phyloP scores from a whole-genome alignment of 163 green algal genomes.

The Chloromonas sp. region DNA sequence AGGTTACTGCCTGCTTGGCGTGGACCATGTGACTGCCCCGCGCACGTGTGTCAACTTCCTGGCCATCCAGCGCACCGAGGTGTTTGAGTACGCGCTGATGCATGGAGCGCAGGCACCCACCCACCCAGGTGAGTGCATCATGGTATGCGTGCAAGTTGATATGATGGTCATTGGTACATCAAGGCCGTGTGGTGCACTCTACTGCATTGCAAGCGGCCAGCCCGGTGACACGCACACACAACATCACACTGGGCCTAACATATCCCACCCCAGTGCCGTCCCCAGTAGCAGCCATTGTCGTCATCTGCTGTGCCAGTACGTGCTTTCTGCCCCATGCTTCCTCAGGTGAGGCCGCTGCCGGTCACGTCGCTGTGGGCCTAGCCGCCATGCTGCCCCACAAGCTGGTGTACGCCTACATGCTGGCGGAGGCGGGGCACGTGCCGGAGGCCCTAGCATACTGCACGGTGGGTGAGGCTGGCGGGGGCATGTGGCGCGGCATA shows the following conservation, averaged over 20 bases:
- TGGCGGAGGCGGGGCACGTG: constrained; percentile 50
- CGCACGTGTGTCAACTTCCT: not conserved
- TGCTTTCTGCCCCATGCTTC: too few relatives aligned
- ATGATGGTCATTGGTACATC: too few relatives aligned
- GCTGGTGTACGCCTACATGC: constrained; percentile 41
- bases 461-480: not conserved
- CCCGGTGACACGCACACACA: too few relatives aligned
- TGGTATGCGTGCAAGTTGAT: too few relatives aligned
- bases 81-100: constrained; percentile 44
- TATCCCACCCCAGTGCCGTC: too few relatives aligned
- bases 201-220: too few relatives aligned
- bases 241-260: too few relatives aligned
- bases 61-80: constrained; percentile 41
- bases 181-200: too few relatives aligned
- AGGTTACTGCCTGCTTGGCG: constrained; percentile 31
- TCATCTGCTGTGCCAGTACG: too few relatives aligned
- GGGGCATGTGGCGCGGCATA: too few relatives aligned
- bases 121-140: not conserved
- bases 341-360: too few relatives aligned
- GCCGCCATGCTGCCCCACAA: constrained; percentile 47
- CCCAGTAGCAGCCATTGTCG: too few relatives aligned
- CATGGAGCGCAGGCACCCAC: not conserved
- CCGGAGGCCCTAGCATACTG: constrained; percentile 44
- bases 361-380: not conserved
- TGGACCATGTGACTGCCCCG: not conserved